Base-by-base conservation (phyloP, 371 early-diverging fungal genomes). In the Thermomucor indicae-seudaticae region DNA sequence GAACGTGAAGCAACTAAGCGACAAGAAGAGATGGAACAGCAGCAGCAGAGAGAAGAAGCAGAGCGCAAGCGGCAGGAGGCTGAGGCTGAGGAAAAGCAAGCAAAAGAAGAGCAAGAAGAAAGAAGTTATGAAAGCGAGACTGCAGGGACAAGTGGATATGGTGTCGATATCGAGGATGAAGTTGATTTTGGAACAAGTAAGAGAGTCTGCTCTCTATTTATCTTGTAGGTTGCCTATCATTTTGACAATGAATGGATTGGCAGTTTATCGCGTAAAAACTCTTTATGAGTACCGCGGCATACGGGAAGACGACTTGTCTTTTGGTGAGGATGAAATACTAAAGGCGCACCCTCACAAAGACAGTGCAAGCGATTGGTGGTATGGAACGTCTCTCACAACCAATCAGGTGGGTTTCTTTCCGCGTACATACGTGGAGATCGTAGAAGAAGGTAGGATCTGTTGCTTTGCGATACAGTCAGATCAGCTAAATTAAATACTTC, bases 311-410 rank as follows among this genome's bases (percentile, higher is more conserved):
- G 79, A 79, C 41, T 51, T 79, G 17, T 57, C 63, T 7, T 68
- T 79, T 24, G 51, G 41, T 5, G 75, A 68, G 31, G 75, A 72
- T 34, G 72, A 74, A 38, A 59, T 62, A 1, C 40, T 79, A 27
- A 67, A 73, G 34, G 79, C 77, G 4, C 68, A 79, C 48, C 79
- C 79, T n/a, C 72, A 75, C 8, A 76, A 79, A 41, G 75, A 75
- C 31, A 66, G 53, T 31, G 47, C 51, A 6, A 67, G 71, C 41
- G 73, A 73, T 44, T 79, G 72, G 72, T 75, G 70, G 70, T 72
- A 69, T 58, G 70, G 72, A 14, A 64, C 68, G 16, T 64, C 70
- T 14, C 27, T 70, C 4, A 39, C 42, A 11, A 67, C 67, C 0
- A 62, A 66, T 17, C 55, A 53, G 22, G 57, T 57, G 34, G 74